These are phyloP conservation scores for Staphylotrichum tortipilum DNA, from an alignment of 495 filamentous ascomycete species.

Conservation along the genomic window DNA sequence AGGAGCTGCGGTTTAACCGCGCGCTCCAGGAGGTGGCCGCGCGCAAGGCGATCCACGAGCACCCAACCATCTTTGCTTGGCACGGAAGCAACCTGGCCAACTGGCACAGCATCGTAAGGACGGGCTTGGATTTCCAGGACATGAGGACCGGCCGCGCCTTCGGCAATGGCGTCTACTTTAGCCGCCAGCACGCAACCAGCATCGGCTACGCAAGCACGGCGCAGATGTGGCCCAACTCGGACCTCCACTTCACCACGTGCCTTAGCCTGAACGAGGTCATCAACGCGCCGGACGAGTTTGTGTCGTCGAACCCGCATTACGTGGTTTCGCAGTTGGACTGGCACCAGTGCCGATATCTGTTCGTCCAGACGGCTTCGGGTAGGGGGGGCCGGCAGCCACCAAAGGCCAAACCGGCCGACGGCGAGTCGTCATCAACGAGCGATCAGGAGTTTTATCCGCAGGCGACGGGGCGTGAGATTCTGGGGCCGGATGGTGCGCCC, in stretches of 20 bases:
- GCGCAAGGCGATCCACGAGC: constrained; percentile 24
- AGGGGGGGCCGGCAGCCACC: background rate
- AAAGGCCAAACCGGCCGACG: background rate
- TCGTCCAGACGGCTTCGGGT: constrained; percentile 42
- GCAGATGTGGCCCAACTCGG: constrained; percentile 54
- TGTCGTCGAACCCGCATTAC: constrained; percentile 46
- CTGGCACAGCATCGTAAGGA: constrained; percentile 86
- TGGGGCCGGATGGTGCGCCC: background rate
- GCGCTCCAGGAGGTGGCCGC: constrained; percentile 43
- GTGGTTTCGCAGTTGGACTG: constrained; percentile 75
- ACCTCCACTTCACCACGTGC: constrained; percentile 47
- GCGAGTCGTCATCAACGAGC: background rate
- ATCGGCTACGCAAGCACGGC: constrained; percentile 38
- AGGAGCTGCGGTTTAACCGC: constrained; percentile 70
- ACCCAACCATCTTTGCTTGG: constrained; percentile 75
- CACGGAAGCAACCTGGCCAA: constrained; percentile 70
- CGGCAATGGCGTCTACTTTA: constrained; percentile 79
- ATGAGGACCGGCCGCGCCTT: constrained; percentile 55
- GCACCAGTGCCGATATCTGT: constrained; percentile 87
- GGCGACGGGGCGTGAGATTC: constrained; percentile 2
- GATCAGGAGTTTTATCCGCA: constrained; percentile 2
- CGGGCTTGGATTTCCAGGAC: constrained; percentile 66
- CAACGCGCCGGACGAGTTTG: constrained; percentile 59
- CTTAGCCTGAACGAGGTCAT: constrained; percentile 86
- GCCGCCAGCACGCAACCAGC: constrained; percentile 49